Base-by-base conservation (phyloP, 805 yeast genomes). In the Yamadazyma olivae region DNA sequence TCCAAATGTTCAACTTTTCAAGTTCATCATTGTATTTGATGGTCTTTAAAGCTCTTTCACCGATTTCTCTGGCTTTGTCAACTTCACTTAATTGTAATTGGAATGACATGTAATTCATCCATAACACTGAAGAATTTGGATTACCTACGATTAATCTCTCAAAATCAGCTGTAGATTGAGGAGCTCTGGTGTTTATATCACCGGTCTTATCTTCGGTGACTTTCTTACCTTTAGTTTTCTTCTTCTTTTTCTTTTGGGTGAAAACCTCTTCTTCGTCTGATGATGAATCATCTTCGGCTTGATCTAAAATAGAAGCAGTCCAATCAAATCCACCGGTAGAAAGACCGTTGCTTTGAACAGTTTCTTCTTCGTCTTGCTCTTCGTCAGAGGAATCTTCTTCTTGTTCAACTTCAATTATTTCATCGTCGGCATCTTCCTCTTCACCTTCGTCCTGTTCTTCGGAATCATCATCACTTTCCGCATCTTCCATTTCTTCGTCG, bases 31-130 rank as follows among this genome's bases (percentile, higher is more conserved):
- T 78, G 64, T 81, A 87, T 51, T 77, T 80, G 49, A 93, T 95
- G 5, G 93, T 82, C 66, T 86, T 86, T 55, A 93, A 73, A 2
- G 98, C 99, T 44, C 99, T 78, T 50, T 83, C 85, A 30, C 87
- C 97, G 50, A 93, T 79, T 57, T 87, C 95, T 50, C 99, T 79
- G 7, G 97, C 96, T 62, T 86, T 88, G 25, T 91, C 97, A 40
- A 89, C 69, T 61, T 93, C 99, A 67, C 96, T 85, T 44, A 91
- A 71, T 61, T 90, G 96, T 45, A 93, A 72, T 61, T 90, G 96
- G 83, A 91, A 93, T 3, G 98, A 90, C 96, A 93, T 93, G 64
- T 85, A 93, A 64, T 90, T 87, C 86, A 93, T 91, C 99, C 99
- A 93, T 39, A 88, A 63, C 23, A 90, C 76, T 1, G 99, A 91